Evolutionary conservation across 2,329 filamentous ascomycete genomes (phyloP).

Genomic region (Fusarium albosuccineum): DNA sequence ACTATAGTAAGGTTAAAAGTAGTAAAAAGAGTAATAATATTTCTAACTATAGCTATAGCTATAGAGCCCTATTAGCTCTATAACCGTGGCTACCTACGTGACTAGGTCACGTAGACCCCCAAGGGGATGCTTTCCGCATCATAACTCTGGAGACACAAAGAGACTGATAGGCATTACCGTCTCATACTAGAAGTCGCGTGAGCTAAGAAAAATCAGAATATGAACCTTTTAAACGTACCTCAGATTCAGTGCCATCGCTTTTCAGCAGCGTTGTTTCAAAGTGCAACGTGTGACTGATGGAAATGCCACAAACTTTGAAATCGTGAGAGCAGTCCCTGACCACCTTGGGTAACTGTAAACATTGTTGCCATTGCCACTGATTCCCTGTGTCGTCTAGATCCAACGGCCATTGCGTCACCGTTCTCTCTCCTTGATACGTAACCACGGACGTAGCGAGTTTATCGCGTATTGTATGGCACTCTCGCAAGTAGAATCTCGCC

Average conservation of each 20-base stretch:
- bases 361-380: slow-evolving; percentile 10
- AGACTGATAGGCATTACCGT: slow-evolving; percentile 1
- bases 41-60: too few species aligned
- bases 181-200: not conserved
- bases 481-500: slow-evolving; percentile 1
- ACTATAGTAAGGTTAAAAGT: too few species aligned
- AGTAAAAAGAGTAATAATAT: too few species aligned
- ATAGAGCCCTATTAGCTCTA: too few species aligned
- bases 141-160: slow-evolving; percentile 18
- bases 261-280: not conserved
- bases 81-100: too few species aligned
- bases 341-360: slow-evolving; percentile 1
- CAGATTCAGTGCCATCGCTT: not conserved
- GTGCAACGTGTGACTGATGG: slow-evolving; percentile 11
- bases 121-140: too few species aligned
- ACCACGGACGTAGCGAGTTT: not conserved
- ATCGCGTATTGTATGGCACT: slow-evolving; percentile 3
- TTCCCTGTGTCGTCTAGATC: not conserved
- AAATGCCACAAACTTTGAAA: slow-evolving; percentile 1
- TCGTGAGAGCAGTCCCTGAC: slow-evolving; percentile 12
- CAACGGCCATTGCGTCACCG: slow-evolving; percentile 9
- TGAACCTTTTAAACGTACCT: not conserved
- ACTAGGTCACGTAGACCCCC: too few species aligned
- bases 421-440: not conserved
- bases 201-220: not conserved